Conservation (phyloP, 768 basidiomycete species). For the Pisolithus albus region DNA sequence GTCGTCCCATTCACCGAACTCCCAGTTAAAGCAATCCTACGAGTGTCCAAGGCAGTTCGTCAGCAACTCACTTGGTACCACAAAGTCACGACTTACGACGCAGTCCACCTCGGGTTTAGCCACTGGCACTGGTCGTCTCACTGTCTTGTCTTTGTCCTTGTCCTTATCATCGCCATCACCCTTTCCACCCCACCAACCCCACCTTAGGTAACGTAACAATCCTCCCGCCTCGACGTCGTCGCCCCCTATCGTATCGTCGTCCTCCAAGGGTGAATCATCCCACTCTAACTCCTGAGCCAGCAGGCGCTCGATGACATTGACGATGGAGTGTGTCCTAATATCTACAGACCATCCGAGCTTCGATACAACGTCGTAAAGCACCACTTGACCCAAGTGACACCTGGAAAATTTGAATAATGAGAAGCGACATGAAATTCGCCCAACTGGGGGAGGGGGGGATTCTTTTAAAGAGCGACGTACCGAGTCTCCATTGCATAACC, state of each 20-base stretch:
- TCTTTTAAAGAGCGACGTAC: constrained; percentile 20
- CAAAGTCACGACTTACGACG: constrained; percentile 37
- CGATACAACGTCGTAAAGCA: constrained; percentile 81
- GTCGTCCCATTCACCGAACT: constrained; percentile 41
- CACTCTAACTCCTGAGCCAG: constrained; percentile 50
- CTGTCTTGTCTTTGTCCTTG: constrained; percentile 8
- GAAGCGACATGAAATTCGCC: background rate
- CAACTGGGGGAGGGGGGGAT: background rate
- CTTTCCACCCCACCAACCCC: constrained; percentile 28
- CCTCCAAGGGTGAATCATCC: constrained; percentile 26
- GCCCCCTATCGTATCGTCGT: background rate
- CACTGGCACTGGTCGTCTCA: constrained; percentile 37
- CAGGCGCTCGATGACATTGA: constrained; percentile 61
- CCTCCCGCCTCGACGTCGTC: background rate
- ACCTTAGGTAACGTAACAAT: background rate
- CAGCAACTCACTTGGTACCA: background rate
- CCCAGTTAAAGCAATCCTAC: constrained; percentile 73
- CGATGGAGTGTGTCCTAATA: constrained; percentile 63
- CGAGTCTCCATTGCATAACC: constrained; percentile 83
- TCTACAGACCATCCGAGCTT: constrained; percentile 76
- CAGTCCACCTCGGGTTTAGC: constrained; percentile 56
- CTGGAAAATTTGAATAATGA: constrained; percentile 19
- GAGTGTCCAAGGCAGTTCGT: background rate
- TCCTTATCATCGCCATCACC: constrained; percentile 27
- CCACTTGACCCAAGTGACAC: constrained; percentile 84